A percentile compares a stretch with the other conserved stretches of the same genome.
These are phyloP conservation scores for Boletus tomentosulus DNA, from an alignment of 768 basidiomycete genomes.

Conservation along the genomic window DNA sequence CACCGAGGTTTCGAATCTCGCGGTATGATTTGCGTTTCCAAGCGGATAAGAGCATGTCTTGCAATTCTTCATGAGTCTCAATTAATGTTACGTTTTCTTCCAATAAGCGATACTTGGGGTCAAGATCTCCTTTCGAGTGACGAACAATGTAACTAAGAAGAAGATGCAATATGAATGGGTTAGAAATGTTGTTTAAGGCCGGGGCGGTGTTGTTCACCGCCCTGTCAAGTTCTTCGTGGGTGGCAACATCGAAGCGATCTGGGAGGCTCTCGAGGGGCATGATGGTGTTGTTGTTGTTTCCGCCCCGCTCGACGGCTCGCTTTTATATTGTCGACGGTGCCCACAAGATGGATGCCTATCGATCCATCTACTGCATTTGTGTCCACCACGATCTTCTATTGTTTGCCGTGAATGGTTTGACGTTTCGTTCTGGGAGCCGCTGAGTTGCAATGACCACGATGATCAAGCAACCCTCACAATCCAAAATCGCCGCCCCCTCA, in stretches of 20 bases:
- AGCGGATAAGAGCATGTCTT: neutral
- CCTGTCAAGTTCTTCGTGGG: neutral
- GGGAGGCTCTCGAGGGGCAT: neutral
- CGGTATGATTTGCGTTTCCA: neutral
- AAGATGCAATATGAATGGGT: neutral
- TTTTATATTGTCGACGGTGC: neutral
- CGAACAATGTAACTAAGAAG: neutral
- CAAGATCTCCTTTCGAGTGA: neutral
- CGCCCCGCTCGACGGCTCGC: neutral
- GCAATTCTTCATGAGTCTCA: neutral
- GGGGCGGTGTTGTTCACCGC: neutral
- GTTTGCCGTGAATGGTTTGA: too few relatives aligned
- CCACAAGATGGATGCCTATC: neutral
- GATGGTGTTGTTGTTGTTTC: neutral
- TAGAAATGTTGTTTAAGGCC: neutral
- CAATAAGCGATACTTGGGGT: neutral
- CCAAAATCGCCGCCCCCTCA: too few relatives aligned
- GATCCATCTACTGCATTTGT: too few relatives aligned
- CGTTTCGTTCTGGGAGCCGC: too few relatives aligned
- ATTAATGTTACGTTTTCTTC: neutral
- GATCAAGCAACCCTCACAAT: too few relatives aligned
- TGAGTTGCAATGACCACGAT: too few relatives aligned
- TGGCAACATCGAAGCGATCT: neutral
- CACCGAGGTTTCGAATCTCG: neutral
- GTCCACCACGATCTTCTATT: too few relatives aligned